Conservation (phyloP, 2,329 filamentous ascomycete genomes). For the Fusarium sp. region DNA sequence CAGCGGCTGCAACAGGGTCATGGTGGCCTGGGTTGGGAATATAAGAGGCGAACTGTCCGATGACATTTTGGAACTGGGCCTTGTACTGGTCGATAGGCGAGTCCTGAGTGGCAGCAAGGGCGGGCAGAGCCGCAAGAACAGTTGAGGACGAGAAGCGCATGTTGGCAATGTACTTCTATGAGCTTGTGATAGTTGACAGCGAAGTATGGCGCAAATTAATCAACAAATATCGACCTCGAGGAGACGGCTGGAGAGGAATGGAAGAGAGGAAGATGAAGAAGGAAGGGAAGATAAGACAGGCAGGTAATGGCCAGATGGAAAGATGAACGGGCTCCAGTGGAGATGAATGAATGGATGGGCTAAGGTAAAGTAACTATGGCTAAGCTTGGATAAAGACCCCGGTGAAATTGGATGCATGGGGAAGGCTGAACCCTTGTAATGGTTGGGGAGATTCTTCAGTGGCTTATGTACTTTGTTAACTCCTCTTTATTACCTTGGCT, state of each 20-base stretch:
- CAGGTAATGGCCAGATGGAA: slow-evolving; percentile 18
- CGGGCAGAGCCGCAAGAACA: slow-evolving; percentile 62
- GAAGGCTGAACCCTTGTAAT: slow-evolving; percentile 38
- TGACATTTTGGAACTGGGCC: slow-evolving; percentile 69
- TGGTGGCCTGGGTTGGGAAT: slow-evolving; percentile 57
- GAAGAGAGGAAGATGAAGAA: slow-evolving; percentile 13
- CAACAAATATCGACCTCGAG: neutral
- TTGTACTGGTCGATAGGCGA: slow-evolving; percentile 64
- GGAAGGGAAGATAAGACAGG: slow-evolving; percentile 18
- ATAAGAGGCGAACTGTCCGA: slow-evolving; percentile 65
- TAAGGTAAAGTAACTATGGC: neutral
- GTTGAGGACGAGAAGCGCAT: slow-evolving; percentile 67
- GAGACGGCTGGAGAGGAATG: slow-evolving; percentile 9
- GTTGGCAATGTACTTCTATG: slow-evolving; percentile 35
- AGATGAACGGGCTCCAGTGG: slow-evolving; percentile 31
- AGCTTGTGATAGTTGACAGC: neutral
- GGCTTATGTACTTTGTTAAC: slow-evolving; percentile 1
- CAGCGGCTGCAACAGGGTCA: slow-evolving; percentile 52
- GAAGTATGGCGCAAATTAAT: neutral
- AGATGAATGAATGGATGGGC: slow-evolving; percentile 29
- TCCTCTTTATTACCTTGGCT: slow-evolving; percentile 5
- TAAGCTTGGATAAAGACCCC: slow-evolving; percentile 29
- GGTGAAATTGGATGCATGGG: slow-evolving; percentile 34
- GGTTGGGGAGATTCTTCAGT: slow-evolving; percentile 34
- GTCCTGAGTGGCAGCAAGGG: slow-evolving; percentile 62